Conservation (phyloP, 768 basidiomycete genomes). For the Russula dissimulans region DNA sequence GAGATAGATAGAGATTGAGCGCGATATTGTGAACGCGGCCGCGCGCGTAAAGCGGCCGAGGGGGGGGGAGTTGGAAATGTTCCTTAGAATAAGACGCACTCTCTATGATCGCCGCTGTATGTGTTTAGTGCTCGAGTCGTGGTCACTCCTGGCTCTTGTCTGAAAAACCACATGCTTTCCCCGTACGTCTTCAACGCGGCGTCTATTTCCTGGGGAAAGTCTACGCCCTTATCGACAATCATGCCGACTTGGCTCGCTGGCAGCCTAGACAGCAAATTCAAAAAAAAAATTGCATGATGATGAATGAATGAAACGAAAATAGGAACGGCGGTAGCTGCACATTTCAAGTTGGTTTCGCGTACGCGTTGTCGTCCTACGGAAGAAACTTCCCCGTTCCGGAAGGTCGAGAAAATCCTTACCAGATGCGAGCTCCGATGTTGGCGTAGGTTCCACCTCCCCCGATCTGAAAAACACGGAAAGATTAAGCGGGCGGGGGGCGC, state of each 20-base stretch:
- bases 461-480: slow-evolving; percentile 42
- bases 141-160: slow-evolving; percentile 41
- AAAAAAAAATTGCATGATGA: neutral
- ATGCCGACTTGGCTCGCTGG: slow-evolving; percentile 58
- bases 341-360: neutral
- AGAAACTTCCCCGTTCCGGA: neutral
- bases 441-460: slow-evolving; percentile 87
- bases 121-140: slow-evolving; percentile 70
- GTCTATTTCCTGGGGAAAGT: slow-evolving; percentile 59
- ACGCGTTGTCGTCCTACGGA: neutral
- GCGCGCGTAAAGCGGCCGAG: neutral
- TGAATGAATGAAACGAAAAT: too few species aligned
- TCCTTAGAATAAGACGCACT: slow-evolving; percentile 32
- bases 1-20: neutral
- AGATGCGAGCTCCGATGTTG: slow-evolving; percentile 71
- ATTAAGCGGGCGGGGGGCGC: neutral
- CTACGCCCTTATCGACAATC: slow-evolving; percentile 74
- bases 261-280: slow-evolving; percentile 40
- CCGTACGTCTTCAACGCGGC: slow-evolving; percentile 53
- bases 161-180: slow-evolving; percentile 66
- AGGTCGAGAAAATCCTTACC: slow-evolving; percentile 33
- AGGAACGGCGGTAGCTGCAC: neutral
- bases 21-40: slow-evolving; percentile 2
- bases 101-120: slow-evolving; percentile 64
- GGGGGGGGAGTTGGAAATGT: neutral